Conservation (phyloP, 2,329 filamentous ascomycete species). For the Fusarium palustre region DNA sequence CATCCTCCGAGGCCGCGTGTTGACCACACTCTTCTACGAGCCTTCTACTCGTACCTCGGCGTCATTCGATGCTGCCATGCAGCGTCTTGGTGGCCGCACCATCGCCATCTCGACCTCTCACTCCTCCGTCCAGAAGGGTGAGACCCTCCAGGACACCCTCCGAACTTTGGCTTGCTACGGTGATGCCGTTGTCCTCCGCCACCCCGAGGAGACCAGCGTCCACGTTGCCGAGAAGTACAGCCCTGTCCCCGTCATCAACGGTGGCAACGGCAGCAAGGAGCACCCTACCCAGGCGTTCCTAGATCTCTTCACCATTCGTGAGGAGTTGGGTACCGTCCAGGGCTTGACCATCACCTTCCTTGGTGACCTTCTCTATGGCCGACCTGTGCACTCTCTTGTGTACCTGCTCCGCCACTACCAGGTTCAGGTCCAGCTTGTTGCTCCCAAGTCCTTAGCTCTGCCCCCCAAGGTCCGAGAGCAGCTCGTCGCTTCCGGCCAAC, state of each 20-base stretch:
- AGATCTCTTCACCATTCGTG: conserved; percentile 97
- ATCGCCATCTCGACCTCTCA: conserved; percentile 83
- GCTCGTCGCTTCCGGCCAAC: conserved; percentile 79
- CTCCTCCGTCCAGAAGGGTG: conserved; percentile 94
- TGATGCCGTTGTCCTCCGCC: conserved; percentile 95
- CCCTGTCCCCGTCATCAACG: conserved; percentile 94
- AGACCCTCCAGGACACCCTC: conserved; percentile 92
- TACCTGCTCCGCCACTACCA: conserved; percentile 97
- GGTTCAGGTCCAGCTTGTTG: conserved; percentile 91
- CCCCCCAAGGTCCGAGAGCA: conserved; percentile 79
- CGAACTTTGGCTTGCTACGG: conserved; percentile 94
- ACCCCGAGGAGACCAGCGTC: conserved; percentile 84
- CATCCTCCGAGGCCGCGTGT: conserved; percentile 84
- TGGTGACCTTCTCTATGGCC: conserved; percentile 91
- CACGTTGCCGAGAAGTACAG: conserved; percentile 88
- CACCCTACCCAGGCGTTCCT: conserved; percentile 98
- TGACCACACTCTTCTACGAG: conserved; percentile 97
- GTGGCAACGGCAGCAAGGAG: conserved; percentile 94
- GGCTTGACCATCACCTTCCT: conserved; percentile 96
- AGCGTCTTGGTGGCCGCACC: conserved; percentile 90
- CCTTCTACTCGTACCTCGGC: conserved; percentile 94
- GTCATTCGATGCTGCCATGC: conserved; percentile 98
- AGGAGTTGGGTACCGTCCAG: conserved; percentile 95
- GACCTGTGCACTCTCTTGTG: conserved; percentile 93
- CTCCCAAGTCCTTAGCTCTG: conserved; percentile 81